Evolutionary conservation across 805 yeast species (phyloP), one percentile per base, ranked within the genome.

Genomic region (Ogataea haglerorum): DNA sequence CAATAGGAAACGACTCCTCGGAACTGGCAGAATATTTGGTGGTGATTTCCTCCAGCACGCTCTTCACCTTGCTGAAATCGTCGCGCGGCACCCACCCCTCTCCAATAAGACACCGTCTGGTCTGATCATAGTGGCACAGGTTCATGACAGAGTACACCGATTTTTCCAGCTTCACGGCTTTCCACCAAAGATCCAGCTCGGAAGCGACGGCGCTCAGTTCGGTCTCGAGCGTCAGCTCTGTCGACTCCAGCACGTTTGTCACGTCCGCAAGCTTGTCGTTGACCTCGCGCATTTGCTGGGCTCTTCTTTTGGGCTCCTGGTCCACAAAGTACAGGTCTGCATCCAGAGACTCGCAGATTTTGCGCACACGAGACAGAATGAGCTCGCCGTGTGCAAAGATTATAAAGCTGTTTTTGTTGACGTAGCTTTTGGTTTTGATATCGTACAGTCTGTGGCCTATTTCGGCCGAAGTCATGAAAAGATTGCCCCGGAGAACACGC

Each of bases 401-500:
- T 46, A 95, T 78, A 57, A 93, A 90, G 34, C 88, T 82, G 58
- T 82, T 85, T 61, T 91, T 91, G 48, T 76, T 81, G 9, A 83
- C 76, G 38, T 64, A 67, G 22, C 71, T 70, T 36, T 76, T 76
- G 16, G 80, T 54, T 54, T 78, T 73, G 30, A 75, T 61, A 53
- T 87, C 95, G 55, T 75, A 76, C 37, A 88, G 65, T 15, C 80
- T 76, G 53, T 83, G 85, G 6, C 75, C 75, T 44, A 91, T 78
- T 51, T 85, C 93, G 34, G 76, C 74, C 48, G 84, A 76, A 51
- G 82, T 81, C 61, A 90, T 76, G 56, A 76, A 87, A 49, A 95
- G 69, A 61, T 93, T 93, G 57, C 99, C 99, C 61, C 99, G 80
- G 48, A 91, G 73, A 14, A 88, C 80, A 65, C 99, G 77, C 95